Conservation (phyloP, 305 asterid genomes). For the Coffea humblotiana region DNA sequence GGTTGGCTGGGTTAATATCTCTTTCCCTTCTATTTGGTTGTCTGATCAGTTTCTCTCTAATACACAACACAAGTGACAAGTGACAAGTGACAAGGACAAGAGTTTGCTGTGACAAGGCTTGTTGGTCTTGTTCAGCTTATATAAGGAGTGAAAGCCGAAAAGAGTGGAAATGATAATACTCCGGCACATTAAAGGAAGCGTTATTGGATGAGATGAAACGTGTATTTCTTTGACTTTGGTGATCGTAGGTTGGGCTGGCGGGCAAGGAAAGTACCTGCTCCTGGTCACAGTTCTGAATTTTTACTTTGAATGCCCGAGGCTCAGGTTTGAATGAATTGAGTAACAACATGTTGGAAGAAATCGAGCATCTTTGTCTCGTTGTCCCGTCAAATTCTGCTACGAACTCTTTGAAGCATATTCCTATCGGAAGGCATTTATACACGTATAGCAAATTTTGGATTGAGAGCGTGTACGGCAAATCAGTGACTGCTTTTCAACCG, state of each 20-base stretch:
- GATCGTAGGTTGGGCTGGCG: constrained; percentile 11
- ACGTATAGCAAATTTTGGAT: too few relatives aligned
- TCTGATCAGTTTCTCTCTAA: background rate
- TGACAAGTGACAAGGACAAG: too few relatives aligned
- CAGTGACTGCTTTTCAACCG: background rate
- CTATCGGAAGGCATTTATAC: too few relatives aligned
- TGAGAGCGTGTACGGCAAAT: too few relatives aligned
- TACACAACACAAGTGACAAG: too few relatives aligned
- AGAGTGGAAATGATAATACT: background rate
- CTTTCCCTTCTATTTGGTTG: background rate
- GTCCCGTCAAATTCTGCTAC: background rate
- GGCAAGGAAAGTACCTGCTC: background rate
- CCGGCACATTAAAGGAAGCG: background rate
- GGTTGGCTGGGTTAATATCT: too few relatives aligned
- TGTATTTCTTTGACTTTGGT: constrained; percentile 22
- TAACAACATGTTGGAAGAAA: constrained; percentile 9
- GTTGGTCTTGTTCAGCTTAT: background rate
- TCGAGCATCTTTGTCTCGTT: constrained; percentile 1
- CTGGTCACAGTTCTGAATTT: constrained; percentile 13
- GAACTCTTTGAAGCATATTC: too few relatives aligned
- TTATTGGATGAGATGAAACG: background rate
- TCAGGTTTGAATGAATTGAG: background rate
- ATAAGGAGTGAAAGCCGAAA: background rate
- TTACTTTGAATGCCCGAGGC: background rate
- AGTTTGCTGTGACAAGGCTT: too few relatives aligned